Evolutionary conservation across 257 asterid species (phyloP).

Genomic region (Cordia subcordata): DNA sequence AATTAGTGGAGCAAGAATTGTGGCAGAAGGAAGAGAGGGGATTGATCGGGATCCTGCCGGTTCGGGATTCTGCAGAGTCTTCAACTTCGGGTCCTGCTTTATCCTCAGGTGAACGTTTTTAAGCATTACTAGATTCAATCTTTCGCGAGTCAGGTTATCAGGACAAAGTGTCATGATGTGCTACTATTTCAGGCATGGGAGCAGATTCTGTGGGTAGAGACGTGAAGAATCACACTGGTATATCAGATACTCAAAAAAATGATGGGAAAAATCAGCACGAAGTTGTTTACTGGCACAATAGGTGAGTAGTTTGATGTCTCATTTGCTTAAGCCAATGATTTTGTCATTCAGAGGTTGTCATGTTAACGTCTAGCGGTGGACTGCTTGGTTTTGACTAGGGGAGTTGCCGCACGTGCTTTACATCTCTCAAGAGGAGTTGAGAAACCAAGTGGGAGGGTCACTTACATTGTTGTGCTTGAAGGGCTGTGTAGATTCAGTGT

Average conservation of each 20-base stretch:
- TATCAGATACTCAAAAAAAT: slow-evolving; percentile 57
- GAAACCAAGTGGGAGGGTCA: slow-evolving; percentile 99
- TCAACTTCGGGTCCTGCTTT: slow-evolving; percentile 34
- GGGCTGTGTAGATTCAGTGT: slow-evolving; percentile 96
- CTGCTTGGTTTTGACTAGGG: slow-evolving; percentile 36
- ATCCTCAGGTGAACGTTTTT: slow-evolving; percentile 52
- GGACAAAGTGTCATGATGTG: slow-evolving; percentile 2
- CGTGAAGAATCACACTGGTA: slow-evolving; percentile 52
- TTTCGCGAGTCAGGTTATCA: not conserved
- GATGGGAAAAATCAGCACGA: slow-evolving; percentile 77
- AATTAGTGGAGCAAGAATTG: slow-evolving; percentile 92
- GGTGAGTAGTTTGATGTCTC: slow-evolving; percentile 33
- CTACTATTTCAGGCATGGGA: slow-evolving; percentile 35
- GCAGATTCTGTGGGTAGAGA: slow-evolving; percentile 40
- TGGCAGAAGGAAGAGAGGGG: slow-evolving; percentile 99
- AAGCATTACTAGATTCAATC: not conserved
- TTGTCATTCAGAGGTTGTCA: not conserved
- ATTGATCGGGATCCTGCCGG: slow-evolving; percentile 86
- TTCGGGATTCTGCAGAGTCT: slow-evolving; percentile 69
- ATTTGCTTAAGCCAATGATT: not conserved
- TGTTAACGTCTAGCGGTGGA: slow-evolving; percentile 9
- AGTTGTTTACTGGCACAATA: slow-evolving; percentile 89
- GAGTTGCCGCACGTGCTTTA: slow-evolving; percentile 96
- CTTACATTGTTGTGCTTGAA: slow-evolving; percentile 93
- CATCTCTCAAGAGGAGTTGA: slow-evolving; percentile 99